These are phyloP conservation scores for Camelina sativa DNA, from an alignment of 345 rosid species.

Conservation along the genomic window DNA sequence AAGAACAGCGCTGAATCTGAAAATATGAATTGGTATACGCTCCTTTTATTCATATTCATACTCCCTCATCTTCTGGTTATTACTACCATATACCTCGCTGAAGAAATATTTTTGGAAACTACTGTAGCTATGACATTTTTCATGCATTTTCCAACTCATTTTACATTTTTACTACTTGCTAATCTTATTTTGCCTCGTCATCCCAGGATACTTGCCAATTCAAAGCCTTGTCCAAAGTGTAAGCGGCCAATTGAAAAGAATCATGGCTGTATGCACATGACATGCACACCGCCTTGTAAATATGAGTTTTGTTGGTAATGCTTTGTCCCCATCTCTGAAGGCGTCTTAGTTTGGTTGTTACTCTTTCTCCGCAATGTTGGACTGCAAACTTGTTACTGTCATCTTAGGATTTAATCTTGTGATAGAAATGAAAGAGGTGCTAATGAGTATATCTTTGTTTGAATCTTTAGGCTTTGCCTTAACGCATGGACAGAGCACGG, in stretches of 20 bases:
- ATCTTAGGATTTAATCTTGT: conserved; percentile 20
- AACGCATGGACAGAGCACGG: conserved; percentile 47
- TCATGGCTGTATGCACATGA: conserved; percentile 50
- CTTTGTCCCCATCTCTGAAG: conserved; percentile 18
- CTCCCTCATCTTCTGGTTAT: conserved; percentile 13
- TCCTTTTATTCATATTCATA: background rate
- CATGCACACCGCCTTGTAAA: conserved; percentile 49
- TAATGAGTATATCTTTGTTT: conserved; percentile 14
- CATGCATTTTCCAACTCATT: background rate
- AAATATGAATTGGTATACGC: conserved; percentile 46
- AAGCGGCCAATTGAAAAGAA: conserved; percentile 48
- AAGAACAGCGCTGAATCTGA: conserved; percentile 47
- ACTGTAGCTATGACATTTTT: conserved; percentile 16
- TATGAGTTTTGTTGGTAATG: conserved; percentile 47
- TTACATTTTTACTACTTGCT: background rate
- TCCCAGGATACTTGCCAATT: conserved; percentile 47
- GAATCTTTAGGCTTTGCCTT: conserved; percentile 46
- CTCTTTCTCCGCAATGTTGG: conserved; percentile 23
- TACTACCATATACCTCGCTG: background rate
- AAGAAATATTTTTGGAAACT: background rate
- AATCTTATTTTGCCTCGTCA: conserved; percentile 18
- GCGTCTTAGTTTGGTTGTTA: conserved; percentile 26
- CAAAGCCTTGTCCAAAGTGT: conserved; percentile 48
- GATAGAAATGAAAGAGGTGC: conserved; percentile 17
- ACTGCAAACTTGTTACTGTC: conserved; percentile 7